A percentile compares a stretch with the other conserved stretches of the same genome.
These are phyloP conservation scores for Metschnikowia koreensis DNA, from an alignment of 805 yeast genomes.

Conservation along the genomic window DNA sequence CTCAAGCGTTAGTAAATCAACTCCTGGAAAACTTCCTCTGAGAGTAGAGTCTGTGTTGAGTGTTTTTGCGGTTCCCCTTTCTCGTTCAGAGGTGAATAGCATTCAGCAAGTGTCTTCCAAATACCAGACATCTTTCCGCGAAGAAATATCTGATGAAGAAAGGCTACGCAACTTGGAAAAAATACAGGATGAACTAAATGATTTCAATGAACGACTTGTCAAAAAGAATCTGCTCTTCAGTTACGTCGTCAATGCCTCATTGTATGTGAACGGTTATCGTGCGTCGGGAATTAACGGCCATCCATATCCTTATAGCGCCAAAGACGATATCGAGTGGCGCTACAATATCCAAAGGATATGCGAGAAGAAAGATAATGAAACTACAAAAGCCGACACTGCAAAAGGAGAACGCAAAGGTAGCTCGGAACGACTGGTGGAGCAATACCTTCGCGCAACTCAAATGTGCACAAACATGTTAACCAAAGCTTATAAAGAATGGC, in stretches of 20 bases:
- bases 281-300: constrained; percentile 11
- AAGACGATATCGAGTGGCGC: constrained; percentile 23
- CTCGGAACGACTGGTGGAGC: constrained; percentile 5
- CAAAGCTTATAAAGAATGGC: constrained; percentile 12
- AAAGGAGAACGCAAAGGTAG: neutral
- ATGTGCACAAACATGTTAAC: constrained; percentile 14
- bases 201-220: constrained; percentile 23
- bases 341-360: constrained; percentile 19
- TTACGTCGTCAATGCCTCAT: constrained; percentile 23
- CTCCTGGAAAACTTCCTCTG: neutral
- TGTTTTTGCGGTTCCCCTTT: constrained; percentile 33
- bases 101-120: constrained; percentile 26
- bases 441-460: constrained; percentile 15
- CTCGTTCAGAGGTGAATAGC: constrained; percentile 18
- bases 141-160: constrained; percentile 23
- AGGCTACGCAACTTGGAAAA: constrained; percentile 23
- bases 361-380: neutral
- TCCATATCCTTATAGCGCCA: constrained; percentile 25
- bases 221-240: constrained; percentile 20
- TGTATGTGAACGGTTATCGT: constrained; percentile 18
- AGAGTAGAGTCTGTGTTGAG: constrained; percentile 16
- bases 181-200: constrained; percentile 27
- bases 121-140: constrained; percentile 33
- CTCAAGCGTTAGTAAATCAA: neutral
- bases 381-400: neutral